phyloP scores from a whole-genome alignment of 768 basidiomycete species.

The Obba rivulosa region DNA sequence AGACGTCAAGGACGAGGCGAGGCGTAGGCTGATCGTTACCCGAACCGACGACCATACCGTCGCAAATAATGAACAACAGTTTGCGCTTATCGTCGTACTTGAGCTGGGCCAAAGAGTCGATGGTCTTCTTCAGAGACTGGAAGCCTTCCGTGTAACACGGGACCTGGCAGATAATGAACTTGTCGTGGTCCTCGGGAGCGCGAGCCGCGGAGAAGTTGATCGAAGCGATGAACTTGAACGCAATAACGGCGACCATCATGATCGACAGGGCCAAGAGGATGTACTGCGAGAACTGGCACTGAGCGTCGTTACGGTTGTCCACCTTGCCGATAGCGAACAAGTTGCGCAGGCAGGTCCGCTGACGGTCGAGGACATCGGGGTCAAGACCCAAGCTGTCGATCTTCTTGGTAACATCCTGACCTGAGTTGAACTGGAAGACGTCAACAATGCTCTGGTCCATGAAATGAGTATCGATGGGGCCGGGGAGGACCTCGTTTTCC shows the following conservation, averaged over 20 bases:
- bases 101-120: slow-evolving; percentile 89
- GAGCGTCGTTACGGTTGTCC: slow-evolving; percentile 86
- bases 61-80: slow-evolving; percentile 87
- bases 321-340: slow-evolving; percentile 88
- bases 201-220: slow-evolving; percentile 76
- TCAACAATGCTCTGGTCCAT: slow-evolving; percentile 67
- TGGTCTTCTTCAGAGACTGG: slow-evolving; percentile 74
- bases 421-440: slow-evolving; percentile 72
- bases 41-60: slow-evolving; percentile 96
- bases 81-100: slow-evolving; percentile 99
- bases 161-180: slow-evolving; percentile 96
- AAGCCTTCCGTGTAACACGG: slow-evolving; percentile 99
- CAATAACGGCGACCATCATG: slow-evolving; percentile 93
- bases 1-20: slow-evolving; percentile 92
- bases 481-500: slow-evolving; percentile 35
- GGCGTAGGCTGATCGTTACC: slow-evolving; percentile 97
- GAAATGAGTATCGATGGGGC: slow-evolving; percentile 47
- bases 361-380: slow-evolving; percentile 52
- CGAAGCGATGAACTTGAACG: slow-evolving; percentile 93
- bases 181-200: slow-evolving; percentile 92
- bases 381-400: slow-evolving; percentile 62
- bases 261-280: slow-evolving; percentile 85
- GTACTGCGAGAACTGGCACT: slow-evolving; percentile 89
- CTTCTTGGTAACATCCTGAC: slow-evolving; percentile 75
- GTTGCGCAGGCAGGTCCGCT: slow-evolving; percentile 88